Base-by-base conservation (phyloP, 352 stramenopile genomes). In the Pythium aristosporum region DNA sequence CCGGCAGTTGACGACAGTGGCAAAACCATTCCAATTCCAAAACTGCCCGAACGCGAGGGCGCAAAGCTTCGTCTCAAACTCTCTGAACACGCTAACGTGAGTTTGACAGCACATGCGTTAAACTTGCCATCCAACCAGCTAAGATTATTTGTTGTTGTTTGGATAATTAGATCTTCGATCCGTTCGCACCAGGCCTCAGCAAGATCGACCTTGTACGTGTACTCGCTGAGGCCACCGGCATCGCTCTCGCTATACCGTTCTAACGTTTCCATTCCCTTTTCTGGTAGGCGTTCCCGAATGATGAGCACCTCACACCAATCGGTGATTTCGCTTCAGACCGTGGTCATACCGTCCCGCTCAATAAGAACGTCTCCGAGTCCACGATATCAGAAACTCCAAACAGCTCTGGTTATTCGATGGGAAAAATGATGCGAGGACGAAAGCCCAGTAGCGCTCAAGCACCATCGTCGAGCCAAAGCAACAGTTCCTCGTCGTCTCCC, bases 241-340 rank as follows among this genome's bases (percentile, higher is more conserved):
- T 46, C 5, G 0, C 34, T 18, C 23, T 30, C 21, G 34, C 20
- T 9, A 8, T 39, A 39, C 11, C 11, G 34, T 39, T 39, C 1
- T 39, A 7, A 39, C 34, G 34, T 15, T 15, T 58, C 7, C 16
- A 9, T 48, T 28, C 1, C 13, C 2, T 56, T 21, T 11, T 16
- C 18, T 46, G n/a, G 21, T 56, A 92, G 83, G 85, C 83, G 3
- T 94, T 89, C 64, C 78, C 82, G 28, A 89, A 90, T 43, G 82
- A 94, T 25, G 85, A 94, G 44, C 76, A 92, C 37, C 72, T 92
- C n/a, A 82, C 88, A 36, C 85, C 85, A 0, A 88, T 94, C 25
- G 80, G 80, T 13, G 86, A 82, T 59, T 92, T 92, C 52, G 73
- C 69, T 9, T 82, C 76, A 1, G 84, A 92, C 48, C 71, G 76